Evolutionary conservation across 2,329 filamentous ascomycete species (phyloP).

Genomic region (Purpureocillium takamizusanense): DNA sequence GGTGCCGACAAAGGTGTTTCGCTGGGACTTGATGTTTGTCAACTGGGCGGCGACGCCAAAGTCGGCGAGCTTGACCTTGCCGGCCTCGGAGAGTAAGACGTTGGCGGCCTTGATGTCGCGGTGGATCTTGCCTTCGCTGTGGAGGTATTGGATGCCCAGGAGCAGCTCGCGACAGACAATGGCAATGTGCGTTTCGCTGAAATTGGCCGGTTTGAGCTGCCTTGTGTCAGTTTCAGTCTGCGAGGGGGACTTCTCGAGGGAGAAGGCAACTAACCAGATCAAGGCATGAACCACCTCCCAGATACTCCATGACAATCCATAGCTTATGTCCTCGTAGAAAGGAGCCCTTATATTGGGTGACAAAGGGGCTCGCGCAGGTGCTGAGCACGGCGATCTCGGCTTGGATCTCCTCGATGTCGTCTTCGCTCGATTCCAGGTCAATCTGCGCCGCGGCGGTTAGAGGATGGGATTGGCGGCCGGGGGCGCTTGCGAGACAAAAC

Average conservation of each 20-base stretch:
- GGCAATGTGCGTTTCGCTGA: slow-evolving; percentile 84
- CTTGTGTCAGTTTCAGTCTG: slow-evolving; percentile 18
- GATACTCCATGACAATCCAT: slow-evolving; percentile 99
- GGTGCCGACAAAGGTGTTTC: slow-evolving; percentile 95
- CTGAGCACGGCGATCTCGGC: slow-evolving; percentile 93
- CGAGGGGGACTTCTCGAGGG: neutral
- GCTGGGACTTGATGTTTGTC: slow-evolving; percentile 94
- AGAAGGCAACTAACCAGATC: slow-evolving; percentile 58
- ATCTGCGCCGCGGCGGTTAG: slow-evolving; percentile 49
- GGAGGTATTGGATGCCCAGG: slow-evolving; percentile 83
- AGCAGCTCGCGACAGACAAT: slow-evolving; percentile 91
- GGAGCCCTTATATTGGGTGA: slow-evolving; percentile 93
- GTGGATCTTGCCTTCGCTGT: slow-evolving; percentile 91
- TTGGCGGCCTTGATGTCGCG: slow-evolving; percentile 96
- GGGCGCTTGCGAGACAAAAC: slow-evolving; percentile 18
- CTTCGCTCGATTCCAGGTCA: slow-evolving; percentile 95
- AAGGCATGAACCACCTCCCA: slow-evolving; percentile 90
- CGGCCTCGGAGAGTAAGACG: slow-evolving; percentile 79
- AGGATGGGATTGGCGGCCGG: slow-evolving; percentile 1
- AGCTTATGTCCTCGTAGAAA: slow-evolving; percentile 94
- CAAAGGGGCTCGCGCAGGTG: slow-evolving; percentile 87
- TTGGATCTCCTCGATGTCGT: slow-evolving; percentile 97
- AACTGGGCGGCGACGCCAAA: slow-evolving; percentile 96
- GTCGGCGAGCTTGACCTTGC: slow-evolving; percentile 91
- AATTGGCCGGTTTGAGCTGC: slow-evolving; percentile 81